Evolutionary conservation across 805 yeast species (phyloP).

Genomic region (Kazachstania psychrophila): DNA sequence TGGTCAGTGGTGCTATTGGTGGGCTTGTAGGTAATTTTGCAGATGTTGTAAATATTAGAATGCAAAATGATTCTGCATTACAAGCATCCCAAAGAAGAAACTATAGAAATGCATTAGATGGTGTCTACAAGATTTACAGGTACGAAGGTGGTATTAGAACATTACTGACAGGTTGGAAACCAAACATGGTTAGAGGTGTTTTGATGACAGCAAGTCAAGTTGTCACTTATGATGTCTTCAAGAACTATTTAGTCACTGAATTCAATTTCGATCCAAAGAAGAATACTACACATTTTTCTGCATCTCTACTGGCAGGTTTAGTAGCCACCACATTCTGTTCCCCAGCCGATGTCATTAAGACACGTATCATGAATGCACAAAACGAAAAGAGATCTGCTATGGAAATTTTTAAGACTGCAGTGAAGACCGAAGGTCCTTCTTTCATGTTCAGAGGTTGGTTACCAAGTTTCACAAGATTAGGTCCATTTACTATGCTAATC

Average conservation of each 20-base stretch:
- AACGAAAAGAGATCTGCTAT: slow-evolving; percentile 38
- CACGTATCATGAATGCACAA: slow-evolving; percentile 68
- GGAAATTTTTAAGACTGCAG: slow-evolving; percentile 43
- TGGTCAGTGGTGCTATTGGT: slow-evolving; percentile 79
- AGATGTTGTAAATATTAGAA: slow-evolving; percentile 78
- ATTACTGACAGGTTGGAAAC: slow-evolving; percentile 64
- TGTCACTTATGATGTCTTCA: slow-evolving; percentile 75
- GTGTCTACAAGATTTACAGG: slow-evolving; percentile 46
- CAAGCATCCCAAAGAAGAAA: slow-evolving; percentile 58
- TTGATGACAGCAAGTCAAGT: slow-evolving; percentile 88
- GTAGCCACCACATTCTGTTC: slow-evolving; percentile 89
- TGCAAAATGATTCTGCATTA: slow-evolving; percentile 78
- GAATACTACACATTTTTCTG: slow-evolving; percentile 64
- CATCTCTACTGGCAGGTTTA: slow-evolving; percentile 73
- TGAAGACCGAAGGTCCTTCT: slow-evolving; percentile 59
- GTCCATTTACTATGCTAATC: slow-evolving; percentile 70
- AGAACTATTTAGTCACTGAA: slow-evolving; percentile 44
- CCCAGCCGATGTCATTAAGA: slow-evolving; percentile 86
- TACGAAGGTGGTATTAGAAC: slow-evolving; percentile 57
- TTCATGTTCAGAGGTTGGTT: slow-evolving; percentile 90
- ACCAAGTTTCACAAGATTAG: slow-evolving; percentile 76
- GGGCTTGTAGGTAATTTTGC: slow-evolving; percentile 84
- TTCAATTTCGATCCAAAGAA: slow-evolving; percentile 47
- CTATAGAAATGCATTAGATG: slow-evolving; percentile 72
- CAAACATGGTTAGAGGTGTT: slow-evolving; percentile 72